Conservation (phyloP, 352 stramenopile species). For the Phytophthora constricta region DNA sequence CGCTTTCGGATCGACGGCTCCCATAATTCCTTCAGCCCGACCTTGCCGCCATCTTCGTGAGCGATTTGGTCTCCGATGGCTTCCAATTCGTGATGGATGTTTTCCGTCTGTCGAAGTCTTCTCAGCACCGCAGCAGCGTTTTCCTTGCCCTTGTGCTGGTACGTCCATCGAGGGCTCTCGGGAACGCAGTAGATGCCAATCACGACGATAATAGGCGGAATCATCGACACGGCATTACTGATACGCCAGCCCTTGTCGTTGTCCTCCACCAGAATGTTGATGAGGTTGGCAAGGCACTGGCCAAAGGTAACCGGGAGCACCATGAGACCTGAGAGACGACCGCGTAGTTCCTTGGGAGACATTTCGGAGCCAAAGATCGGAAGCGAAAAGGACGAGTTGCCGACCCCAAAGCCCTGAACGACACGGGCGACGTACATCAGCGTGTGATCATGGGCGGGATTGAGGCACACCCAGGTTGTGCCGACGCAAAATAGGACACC, state of each 20-base stretch:
- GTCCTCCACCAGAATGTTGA: slow-evolving; percentile 44
- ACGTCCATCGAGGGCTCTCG: slow-evolving; percentile 39
- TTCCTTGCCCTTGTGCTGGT: slow-evolving; percentile 34
- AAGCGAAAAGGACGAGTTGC: slow-evolving; percentile 43
- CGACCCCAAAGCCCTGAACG: slow-evolving; percentile 45
- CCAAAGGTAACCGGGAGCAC: slow-evolving; percentile 36
- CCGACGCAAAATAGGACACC: slow-evolving; percentile 40
- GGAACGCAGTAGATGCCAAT: slow-evolving; percentile 38
- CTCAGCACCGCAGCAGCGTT: slow-evolving; percentile 43
- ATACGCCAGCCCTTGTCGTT: slow-evolving; percentile 37
- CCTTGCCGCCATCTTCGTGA: slow-evolving; percentile 23
- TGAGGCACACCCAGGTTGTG: slow-evolving; percentile 43
- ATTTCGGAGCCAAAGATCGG: slow-evolving; percentile 50
- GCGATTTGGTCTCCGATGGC: slow-evolving; percentile 46
- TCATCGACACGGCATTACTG: slow-evolving; percentile 45
- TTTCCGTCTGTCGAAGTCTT: slow-evolving; percentile 39
- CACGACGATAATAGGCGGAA: slow-evolving; percentile 45
- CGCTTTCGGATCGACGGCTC: slow-evolving; percentile 30
- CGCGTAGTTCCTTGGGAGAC: slow-evolving; percentile 45
- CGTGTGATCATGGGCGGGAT: slow-evolving; percentile 26
- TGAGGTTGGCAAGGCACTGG: slow-evolving; percentile 39
- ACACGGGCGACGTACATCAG: slow-evolving; percentile 40
- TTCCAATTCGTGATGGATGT: slow-evolving; percentile 37
- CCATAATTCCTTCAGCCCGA: slow-evolving; percentile 31
- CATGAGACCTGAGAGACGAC: slow-evolving; percentile 43